phyloP scores from a whole-genome alignment of 345 rosid genomes.

The Eucalyptus marginata region DNA sequence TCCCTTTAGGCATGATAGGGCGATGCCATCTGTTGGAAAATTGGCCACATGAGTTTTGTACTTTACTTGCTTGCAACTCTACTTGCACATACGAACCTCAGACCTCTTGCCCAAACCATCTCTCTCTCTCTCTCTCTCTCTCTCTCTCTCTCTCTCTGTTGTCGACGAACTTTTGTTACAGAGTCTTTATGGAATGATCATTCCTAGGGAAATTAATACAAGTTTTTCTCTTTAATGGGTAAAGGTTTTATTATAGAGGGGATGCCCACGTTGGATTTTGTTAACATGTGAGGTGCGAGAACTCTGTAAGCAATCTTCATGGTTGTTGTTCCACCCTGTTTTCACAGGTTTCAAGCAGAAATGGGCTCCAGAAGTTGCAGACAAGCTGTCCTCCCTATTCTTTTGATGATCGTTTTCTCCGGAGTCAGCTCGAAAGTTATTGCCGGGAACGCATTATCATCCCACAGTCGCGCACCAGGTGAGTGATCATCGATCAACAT shows the following conservation, averaged over 20 bases:
- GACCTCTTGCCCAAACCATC: not conserved
- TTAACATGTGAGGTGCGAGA: not conserved
- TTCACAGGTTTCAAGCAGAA: not conserved
- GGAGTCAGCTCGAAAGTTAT: not conserved
- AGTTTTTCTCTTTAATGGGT: not conserved
- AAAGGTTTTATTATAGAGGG: not conserved
- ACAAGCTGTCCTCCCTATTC: not conserved
- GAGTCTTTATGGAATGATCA: not conserved
- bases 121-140: not conserved
- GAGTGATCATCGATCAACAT: not conserved
- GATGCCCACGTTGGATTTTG: not conserved
- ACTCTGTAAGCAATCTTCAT: not conserved
- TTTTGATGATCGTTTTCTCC: slow-evolving; percentile 2
- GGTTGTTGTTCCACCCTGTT: not conserved
- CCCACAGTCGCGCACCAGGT: slow-evolving; percentile 5
- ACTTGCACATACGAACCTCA: not conserved
- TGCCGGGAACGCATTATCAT: not conserved
- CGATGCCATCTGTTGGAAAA: not conserved
- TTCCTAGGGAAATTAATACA: not conserved
- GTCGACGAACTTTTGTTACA: not conserved
- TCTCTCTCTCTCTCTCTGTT: not conserved
- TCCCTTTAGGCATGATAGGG: not conserved
- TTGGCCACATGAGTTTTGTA: not conserved
- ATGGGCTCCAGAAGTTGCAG: slow-evolving; percentile 7
- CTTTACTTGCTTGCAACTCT: not conserved